A percentile compares a stretch with the other conserved stretches of the same genome.
These are phyloP conservation scores for Penicillium polonicum DNA, from an alignment of 2,329 filamentous ascomycete genomes.

Conservation along the genomic window DNA sequence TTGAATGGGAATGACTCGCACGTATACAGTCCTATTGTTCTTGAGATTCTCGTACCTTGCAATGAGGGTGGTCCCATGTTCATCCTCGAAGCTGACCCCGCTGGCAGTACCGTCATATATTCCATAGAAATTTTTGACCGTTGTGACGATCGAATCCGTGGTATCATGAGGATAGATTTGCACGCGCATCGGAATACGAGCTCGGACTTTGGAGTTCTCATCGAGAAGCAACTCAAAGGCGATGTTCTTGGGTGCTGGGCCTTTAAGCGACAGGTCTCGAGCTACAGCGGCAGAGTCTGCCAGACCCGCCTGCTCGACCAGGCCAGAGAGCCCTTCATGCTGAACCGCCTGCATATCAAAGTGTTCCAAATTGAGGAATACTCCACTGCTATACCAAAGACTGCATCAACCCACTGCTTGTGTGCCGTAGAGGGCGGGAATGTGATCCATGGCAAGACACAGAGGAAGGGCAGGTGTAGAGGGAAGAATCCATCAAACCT, in stretches of 20 bases:
- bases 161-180: constrained; percentile 95
- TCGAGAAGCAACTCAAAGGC: constrained; percentile 63
- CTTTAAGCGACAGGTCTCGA: constrained; percentile 40
- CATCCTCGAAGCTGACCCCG: constrained; percentile 94
- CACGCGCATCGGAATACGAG: constrained; percentile 65
- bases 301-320: constrained; percentile 33
- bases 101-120: constrained; percentile 78
- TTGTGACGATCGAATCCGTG: constrained; percentile 95
- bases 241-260: constrained; percentile 56
- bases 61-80: constrained; percentile 84
- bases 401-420: constrained; percentile 36
- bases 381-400: constrained; percentile 34
- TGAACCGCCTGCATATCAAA: constrained; percentile 37
- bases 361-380: constrained; percentile 29
- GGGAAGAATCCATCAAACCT: constrained; percentile 39
- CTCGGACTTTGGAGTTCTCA: constrained; percentile 57
- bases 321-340: constrained; percentile 36
- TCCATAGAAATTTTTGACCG: constrained; percentile 98
- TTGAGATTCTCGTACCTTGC: constrained; percentile 93
- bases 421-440: constrained; percentile 24
- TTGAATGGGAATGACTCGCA: constrained; percentile 70
- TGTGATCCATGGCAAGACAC: constrained; percentile 29
- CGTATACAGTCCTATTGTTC: constrained; percentile 89
- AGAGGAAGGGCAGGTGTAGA: constrained; percentile 25
- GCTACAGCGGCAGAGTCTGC: constrained; percentile 25